These are phyloP conservation scores for Epichloe scottii DNA, from an alignment of 2,329 filamentous ascomycete species.

Conservation along the genomic window DNA sequence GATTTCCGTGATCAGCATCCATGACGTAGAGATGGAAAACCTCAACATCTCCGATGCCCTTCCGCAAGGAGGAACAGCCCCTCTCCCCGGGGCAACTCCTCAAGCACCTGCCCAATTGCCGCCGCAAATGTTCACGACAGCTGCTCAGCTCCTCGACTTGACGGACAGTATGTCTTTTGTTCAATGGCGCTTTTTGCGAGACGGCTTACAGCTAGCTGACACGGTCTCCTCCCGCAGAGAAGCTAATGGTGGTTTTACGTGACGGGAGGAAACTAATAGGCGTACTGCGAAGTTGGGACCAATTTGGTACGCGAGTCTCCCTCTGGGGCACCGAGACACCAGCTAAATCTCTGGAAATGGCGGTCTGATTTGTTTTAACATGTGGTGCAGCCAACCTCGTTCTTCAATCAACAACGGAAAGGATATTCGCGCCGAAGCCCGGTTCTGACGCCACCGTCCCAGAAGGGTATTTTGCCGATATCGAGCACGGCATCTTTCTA, in stretches of 20 bases:
- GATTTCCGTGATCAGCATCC: conserved; percentile 2
- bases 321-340: too few relatives aligned
- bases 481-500: conserved; percentile 75
- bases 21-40: conserved; percentile 37
- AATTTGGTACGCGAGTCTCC: conserved; percentile 55
- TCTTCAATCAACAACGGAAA: conserved; percentile 82
- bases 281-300: conserved; percentile 89
- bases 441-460: conserved; percentile 22
- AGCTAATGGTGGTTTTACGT: conserved; percentile 80
- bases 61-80: conserved; percentile 24
- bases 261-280: conserved; percentile 92
- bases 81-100: conserved; percentile 18
- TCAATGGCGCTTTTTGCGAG: not conserved
- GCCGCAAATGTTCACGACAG: conserved; percentile 97
- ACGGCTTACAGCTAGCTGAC: conserved; percentile 14
- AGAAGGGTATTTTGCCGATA: conserved; percentile 61
- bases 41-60: conserved; percentile 37
- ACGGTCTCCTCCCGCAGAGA: conserved; percentile 49
- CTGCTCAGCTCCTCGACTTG: conserved; percentile 85
- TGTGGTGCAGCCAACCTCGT: conserved; percentile 68
- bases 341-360: too few relatives aligned
- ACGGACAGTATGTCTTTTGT: conserved; percentile 69
- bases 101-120: conserved; percentile 52
- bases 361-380: not conserved
- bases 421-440: conserved; percentile 56